Evolutionary conservation across 208 protist species (phyloP), one percentile per base, ranked within the genome.

Genomic region (Leishmania braziliensis): DNA sequence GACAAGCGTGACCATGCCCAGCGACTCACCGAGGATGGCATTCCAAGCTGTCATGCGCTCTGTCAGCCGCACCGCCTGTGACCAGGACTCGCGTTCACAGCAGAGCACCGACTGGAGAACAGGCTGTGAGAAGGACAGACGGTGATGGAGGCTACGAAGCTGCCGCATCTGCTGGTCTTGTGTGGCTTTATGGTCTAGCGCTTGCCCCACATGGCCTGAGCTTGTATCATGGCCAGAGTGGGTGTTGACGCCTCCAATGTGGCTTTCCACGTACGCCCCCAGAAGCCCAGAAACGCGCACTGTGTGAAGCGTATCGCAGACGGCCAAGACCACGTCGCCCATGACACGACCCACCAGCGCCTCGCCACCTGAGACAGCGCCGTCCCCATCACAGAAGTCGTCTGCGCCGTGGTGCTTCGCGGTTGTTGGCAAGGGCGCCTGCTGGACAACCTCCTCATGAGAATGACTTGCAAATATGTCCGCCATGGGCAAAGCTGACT

Each of bases 51-150:
- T 36, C 82, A 85, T 81, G 2, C 65, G 62, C 50, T 62, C 48
- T 29, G 56, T 50, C 72, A 85, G 82, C 36, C 50, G 51, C 77
- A 80, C 58, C 23, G 82, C 82, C 36, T 54, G 53, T 43, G 46
- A 14, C 82, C 82, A 85, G 63, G 77, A 85, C 82, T 85, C 82
- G 9, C 82, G 70, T 65, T 43, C n/a, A 50, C 82, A 82, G 33
- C 72, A 77, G 43, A 82, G 77, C 63, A 79, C 82, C 51, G 39
- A 60, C 53, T 58, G 29, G 56, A 80, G 68, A 46, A 71, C 23
- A 8, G 70, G 1, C 43, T 36, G 58, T 10, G 53, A 53, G 54
- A 84, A 84, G 54, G 68, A 65, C 36, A 84, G 69, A 9, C 33
- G 23, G 54, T 20, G 36, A 23, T 50, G 53, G 36, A 77, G 74